Conservation (phyloP, 2,329 filamentous ascomycete genomes). For the Cladophialophora exuberans region DNA sequence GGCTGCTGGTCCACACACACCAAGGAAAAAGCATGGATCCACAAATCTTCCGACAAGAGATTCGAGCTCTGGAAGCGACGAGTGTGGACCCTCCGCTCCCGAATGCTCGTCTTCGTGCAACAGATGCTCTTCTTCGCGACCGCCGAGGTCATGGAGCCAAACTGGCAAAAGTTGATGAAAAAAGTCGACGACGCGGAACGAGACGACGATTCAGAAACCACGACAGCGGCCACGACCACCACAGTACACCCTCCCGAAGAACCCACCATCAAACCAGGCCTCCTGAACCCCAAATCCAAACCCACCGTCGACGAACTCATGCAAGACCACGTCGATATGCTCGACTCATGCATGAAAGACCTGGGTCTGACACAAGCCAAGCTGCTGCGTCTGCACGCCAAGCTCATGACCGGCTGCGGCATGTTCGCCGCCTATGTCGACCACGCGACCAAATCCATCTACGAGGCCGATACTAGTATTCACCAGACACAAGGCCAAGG, state of each 20-base stretch:
- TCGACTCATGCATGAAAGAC: constrained; percentile 97
- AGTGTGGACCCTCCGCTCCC: constrained; percentile 85
- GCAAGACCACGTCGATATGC: constrained; percentile 98
- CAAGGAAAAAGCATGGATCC: constrained; percentile 78
- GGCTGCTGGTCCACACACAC: constrained; percentile 90
- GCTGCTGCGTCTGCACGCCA: constrained; percentile 90
- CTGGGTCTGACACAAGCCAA: constrained; percentile 99
- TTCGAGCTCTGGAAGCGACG: constrained; percentile 92
- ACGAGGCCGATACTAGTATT: constrained; percentile 70
- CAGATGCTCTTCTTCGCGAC: constrained; percentile 97
- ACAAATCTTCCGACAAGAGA: constrained; percentile 71
- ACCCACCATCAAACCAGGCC: constrained; percentile 32
- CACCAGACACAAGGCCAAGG: constrained; percentile 22
- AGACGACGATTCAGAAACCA: too few species aligned
- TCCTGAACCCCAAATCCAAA: constrained; percentile 49
- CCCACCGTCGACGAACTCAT: constrained; percentile 95
- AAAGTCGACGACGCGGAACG: constrained; percentile 65
- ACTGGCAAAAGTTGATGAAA: constrained; percentile 94
- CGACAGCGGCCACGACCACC: too few species aligned
- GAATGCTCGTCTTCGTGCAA: constrained; percentile 97
- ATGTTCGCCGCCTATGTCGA: constrained; percentile 91
- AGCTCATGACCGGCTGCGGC: constrained; percentile 93
- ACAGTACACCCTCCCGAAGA: too few species aligned
- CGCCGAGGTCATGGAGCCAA: constrained; percentile 94
- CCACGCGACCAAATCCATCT: constrained; percentile 81